Evolutionary conservation across 257 asterid species (phyloP), one percentile per base, ranked within the genome.

Genomic region (Eustoma russellianum): DNA sequence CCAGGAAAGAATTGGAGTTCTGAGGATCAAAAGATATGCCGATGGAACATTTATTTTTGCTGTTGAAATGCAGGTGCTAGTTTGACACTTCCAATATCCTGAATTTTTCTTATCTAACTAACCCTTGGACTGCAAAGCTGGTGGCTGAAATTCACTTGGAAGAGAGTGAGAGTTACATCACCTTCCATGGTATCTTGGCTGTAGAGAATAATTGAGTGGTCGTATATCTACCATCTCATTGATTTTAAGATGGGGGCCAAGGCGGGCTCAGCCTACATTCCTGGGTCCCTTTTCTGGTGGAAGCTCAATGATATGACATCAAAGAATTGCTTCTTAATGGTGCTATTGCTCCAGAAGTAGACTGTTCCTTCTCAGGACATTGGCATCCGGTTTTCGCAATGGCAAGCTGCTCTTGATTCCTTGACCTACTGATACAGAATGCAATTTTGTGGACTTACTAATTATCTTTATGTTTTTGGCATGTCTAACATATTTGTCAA

Each of bases 141-240:
- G 72, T 71, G 76, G 86, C 49, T 48, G 50, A 46, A 56, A 75
- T 30, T 57, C 13, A 66, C 50, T 64, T 1, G 41, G 30, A 52
- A 56, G 48, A 9, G 63, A 77, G 67, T 78, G 83, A 78, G 67
- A 63, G 60, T 50, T 66, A 15, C 60, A 40, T 65, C 63, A 7
- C 11, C 12, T 8, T 7, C 43, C 40, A 41, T 74, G 54, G 68
- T 47, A 30, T 54, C 74, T 62, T 60, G 73, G 69, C 55, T 55
- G 45, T 63, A 64, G 52, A 61, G 64, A 75, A 80, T 74, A 64
- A 84, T 78, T 80, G 67, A 77, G 62, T 55, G 43, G 72, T 57
- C 16, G 52, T 64, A 28, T 79, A 86, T 78, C 89, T 74, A 73
- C 79, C 84, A 82, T 69, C 58, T 69, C 57, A 59, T 47, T 48